Conservation (phyloP, 768 basidiomycete genomes). For the Dacryopinax spathularia region DNA sequence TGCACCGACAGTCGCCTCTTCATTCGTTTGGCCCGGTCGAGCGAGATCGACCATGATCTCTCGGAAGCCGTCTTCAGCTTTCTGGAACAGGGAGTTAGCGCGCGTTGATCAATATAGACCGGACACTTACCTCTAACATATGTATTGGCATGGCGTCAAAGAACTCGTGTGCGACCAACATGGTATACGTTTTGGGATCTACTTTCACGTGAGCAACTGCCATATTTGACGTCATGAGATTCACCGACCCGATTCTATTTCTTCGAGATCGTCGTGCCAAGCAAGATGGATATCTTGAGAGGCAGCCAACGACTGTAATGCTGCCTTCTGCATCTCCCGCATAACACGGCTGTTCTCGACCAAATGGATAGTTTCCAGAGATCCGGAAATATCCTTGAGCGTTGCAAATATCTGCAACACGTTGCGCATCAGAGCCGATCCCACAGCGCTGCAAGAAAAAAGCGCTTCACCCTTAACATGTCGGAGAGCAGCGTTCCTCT, state of each 20-base stretch:
- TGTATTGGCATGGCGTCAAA: conserved; percentile 94
- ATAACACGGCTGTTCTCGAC: conserved; percentile 68
- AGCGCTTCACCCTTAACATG: conserved; percentile 57
- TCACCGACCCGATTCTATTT: conserved; percentile 35
- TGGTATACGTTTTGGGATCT: conserved; percentile 42
- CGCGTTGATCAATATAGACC: not conserved
- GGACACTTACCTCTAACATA: conserved; percentile 53
- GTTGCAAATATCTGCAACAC: conserved; percentile 17
- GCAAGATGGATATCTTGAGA: conserved; percentile 28
- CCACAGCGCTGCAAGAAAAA: not conserved
- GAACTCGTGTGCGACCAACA: conserved; percentile 91
- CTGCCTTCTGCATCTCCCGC: conserved; percentile 45
- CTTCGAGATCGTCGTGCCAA: conserved; percentile 65
- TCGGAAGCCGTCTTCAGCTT: conserved; percentile 64
- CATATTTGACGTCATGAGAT: conserved; percentile 20
- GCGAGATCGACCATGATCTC: conserved; percentile 58
- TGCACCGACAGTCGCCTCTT: conserved; percentile 8
- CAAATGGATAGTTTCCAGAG: conserved; percentile 44
- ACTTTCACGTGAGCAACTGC: conserved; percentile 6
- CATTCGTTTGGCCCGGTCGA: conserved; percentile 27
- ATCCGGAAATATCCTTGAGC: conserved; percentile 16
- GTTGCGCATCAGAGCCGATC: not conserved
- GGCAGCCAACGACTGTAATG: conserved; percentile 26
- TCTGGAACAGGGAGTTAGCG: conserved; percentile 31
- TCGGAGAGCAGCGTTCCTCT: conserved; percentile 85